Evolutionary conservation across 208 protist species (phyloP).

Genomic region (Crithidia mellificae): DNA sequence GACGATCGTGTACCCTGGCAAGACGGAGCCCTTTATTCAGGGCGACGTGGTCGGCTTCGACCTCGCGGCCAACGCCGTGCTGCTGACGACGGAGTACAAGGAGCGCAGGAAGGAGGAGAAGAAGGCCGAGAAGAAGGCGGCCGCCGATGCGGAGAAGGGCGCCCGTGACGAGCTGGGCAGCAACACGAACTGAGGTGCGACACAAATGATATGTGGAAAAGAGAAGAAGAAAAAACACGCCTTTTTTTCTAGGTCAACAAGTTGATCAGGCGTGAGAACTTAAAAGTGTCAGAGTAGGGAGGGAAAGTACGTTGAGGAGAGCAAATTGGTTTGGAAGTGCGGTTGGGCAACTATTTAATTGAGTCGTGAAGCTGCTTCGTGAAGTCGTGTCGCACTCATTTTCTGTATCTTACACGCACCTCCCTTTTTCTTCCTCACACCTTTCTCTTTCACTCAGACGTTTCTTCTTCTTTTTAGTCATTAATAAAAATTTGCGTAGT

Average conservation of each 20-base stretch:
- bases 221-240: background rate
- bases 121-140: constrained; percentile 51
- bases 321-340: too few species aligned
- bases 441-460: background rate
- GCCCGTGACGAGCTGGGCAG: constrained; percentile 27
- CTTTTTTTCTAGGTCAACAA: too few species aligned
- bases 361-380: too few species aligned
- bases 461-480: background rate
- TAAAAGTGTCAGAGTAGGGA: too few species aligned
- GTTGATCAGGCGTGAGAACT: too few species aligned
- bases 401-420: too few species aligned
- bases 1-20: constrained; percentile 55
- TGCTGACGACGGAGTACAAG: constrained; percentile 68
- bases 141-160: constrained; percentile 35
- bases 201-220: too few species aligned
- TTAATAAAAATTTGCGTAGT: too few species aligned
- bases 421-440: too few species aligned
- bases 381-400: too few species aligned
- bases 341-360: too few species aligned
- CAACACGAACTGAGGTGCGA: constrained; percentile 24
- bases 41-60: constrained; percentile 63
- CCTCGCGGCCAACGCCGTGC: constrained; percentile 49
- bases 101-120: constrained; percentile 54
- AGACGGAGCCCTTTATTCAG: constrained; percentile 68
- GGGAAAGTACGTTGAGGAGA: too few species aligned